Percentiles rank a stretch among this genome's conserved stretches.
Evolutionary conservation across 2,329 filamentous ascomycete species (phyloP).

Genomic region (Calycina herbarum): DNA sequence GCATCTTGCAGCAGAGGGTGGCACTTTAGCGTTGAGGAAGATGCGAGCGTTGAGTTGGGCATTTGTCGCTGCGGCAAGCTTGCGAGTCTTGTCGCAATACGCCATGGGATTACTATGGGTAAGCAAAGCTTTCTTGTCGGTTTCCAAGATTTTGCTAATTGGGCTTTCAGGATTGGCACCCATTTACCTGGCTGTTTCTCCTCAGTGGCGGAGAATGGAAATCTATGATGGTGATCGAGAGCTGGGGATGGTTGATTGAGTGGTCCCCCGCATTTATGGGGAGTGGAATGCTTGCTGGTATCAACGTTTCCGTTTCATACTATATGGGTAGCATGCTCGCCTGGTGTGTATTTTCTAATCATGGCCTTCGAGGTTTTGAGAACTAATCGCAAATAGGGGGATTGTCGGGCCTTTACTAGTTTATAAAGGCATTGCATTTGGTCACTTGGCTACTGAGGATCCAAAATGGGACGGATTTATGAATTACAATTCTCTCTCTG

Average conservation of each 20-base stretch:
- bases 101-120: slow-evolving; percentile 60
- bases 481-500: slow-evolving; percentile 44
- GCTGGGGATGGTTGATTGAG: slow-evolving; percentile 62
- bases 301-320: slow-evolving; percentile 58
- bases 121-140: slow-evolving; percentile 51
- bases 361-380: neutral
- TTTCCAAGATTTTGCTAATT: slow-evolving; percentile 35
- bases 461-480: slow-evolving; percentile 45
- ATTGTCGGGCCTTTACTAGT: neutral
- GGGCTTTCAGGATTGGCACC: slow-evolving; percentile 16
- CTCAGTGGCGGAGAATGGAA: slow-evolving; percentile 4
- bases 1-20: slow-evolving; percentile 59
- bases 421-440: slow-evolving; percentile 41
- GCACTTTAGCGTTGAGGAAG: slow-evolving; percentile 44
- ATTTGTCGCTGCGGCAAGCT: slow-evolving; percentile 50
- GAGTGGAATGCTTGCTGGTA: slow-evolving; percentile 50
- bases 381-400: neutral
- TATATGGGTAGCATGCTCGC: slow-evolving; percentile 50
- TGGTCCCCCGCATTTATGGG: slow-evolving; percentile 62
- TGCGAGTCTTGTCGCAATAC: slow-evolving; percentile 59
- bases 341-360: slow-evolving; percentile 49
- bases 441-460: slow-evolving; percentile 22
- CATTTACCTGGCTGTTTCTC: slow-evolving; percentile 4
- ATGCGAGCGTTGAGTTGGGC: slow-evolving; percentile 32
- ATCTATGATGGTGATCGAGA: slow-evolving; percentile 51